Conservation (phyloP, 208 protist species). For the Leishmania turanica region DNA sequence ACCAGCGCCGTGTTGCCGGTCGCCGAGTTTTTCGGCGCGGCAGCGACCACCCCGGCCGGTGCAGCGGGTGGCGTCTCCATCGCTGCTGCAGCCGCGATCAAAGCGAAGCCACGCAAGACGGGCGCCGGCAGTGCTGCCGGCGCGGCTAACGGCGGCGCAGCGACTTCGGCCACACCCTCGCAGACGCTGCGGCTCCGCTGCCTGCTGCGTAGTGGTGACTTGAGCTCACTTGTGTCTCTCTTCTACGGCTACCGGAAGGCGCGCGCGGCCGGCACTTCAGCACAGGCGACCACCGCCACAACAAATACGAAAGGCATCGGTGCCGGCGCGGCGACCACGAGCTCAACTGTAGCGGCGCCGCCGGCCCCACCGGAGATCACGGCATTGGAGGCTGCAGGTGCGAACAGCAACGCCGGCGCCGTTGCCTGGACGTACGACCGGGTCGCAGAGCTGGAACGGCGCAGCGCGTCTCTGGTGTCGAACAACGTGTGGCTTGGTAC, state of each 20-base stretch:
- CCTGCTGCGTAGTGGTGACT: slow-evolving; percentile 50
- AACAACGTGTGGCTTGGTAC: slow-evolving; percentile 83
- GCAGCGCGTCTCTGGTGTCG: slow-evolving; percentile 41
- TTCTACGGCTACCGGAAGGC: slow-evolving; percentile 67
- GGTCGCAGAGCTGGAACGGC: slow-evolving; percentile 53
- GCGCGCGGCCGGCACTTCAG: slow-evolving; percentile 18
- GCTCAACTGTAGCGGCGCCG: background rate
- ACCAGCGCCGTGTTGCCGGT: background rate
- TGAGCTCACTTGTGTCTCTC: slow-evolving; percentile 44
- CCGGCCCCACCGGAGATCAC: background rate
- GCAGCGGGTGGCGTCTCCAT: background rate
- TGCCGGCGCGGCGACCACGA: background rate
- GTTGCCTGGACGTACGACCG: slow-evolving; percentile 55
- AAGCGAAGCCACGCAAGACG: slow-evolving; percentile 13
- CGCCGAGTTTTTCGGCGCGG: background rate
- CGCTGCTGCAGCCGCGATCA: background rate
- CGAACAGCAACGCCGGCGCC: background rate
- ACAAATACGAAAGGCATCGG: background rate
- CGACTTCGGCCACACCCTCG: slow-evolving; percentile 14
- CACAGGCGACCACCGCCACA: background rate
- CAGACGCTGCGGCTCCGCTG: slow-evolving; percentile 75
- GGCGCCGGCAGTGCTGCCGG: background rate
- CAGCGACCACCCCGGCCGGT: background rate
- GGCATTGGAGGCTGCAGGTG: background rate
- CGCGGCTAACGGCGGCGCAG: slow-evolving; percentile 9